Conservation (phyloP, 805 yeast species). For the Dipodascus albidus region DNA sequence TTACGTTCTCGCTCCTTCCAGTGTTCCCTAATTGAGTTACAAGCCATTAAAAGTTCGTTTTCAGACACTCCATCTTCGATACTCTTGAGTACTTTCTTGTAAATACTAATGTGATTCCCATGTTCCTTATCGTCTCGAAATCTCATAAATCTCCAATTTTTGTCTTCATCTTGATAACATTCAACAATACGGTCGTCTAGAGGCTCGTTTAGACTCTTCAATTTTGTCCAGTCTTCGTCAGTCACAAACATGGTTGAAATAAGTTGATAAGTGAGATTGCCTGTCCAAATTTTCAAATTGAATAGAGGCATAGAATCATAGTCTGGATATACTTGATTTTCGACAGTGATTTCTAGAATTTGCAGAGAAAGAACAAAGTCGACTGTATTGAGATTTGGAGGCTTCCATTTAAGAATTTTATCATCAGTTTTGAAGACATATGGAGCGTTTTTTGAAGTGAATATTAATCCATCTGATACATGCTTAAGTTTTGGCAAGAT, state of each 20-base stretch:
- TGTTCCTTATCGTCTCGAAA: constrained; percentile 88
- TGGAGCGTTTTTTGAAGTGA: constrained; percentile 83
- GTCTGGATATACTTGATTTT: constrained; percentile 49
- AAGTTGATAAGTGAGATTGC: constrained; percentile 43
- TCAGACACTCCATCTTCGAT: constrained; percentile 78
- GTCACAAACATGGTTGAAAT: constrained; percentile 52
- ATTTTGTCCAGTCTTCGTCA: constrained; percentile 70
- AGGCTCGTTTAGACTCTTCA: constrained; percentile 65
- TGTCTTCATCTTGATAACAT: constrained; percentile 54
- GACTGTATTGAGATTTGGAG: constrained; percentile 87
- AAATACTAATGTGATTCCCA: constrained; percentile 77
- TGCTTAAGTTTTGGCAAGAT: constrained; percentile 63
- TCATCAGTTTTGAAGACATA: constrained; percentile 84
- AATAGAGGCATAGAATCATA: constrained; percentile 72
- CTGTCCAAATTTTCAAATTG: constrained; percentile 68
- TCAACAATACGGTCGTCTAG: constrained; percentile 84
- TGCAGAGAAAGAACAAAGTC: constrained; percentile 67
- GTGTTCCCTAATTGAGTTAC: constrained; percentile 40
- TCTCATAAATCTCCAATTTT: constrained; percentile 73
- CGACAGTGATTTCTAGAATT: constrained; percentile 49
- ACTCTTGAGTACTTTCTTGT: constrained; percentile 69
- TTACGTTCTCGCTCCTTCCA: constrained; percentile 45
- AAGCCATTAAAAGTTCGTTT: constrained; percentile 55
- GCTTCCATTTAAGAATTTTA: constrained; percentile 89
- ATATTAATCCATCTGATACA: constrained; percentile 86